These are phyloP conservation scores for Xylariaceae sp. DNA, from an alignment of 2,329 filamentous ascomycete genomes.

Conservation along the genomic window DNA sequence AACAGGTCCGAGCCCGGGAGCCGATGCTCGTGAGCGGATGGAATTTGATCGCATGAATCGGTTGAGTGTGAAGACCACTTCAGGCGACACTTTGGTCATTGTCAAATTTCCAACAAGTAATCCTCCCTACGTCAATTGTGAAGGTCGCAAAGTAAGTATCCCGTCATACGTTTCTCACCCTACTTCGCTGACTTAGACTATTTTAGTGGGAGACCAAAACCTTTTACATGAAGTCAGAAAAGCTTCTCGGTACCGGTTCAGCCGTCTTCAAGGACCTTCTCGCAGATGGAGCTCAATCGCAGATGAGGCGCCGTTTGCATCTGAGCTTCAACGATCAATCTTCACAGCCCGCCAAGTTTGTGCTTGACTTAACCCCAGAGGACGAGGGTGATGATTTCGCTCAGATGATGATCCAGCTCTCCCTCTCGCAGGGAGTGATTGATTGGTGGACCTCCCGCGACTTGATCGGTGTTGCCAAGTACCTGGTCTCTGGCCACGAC, in stretches of 20 bases:
- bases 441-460: slow-evolving; percentile 47
- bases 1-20: no score
- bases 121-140: slow-evolving; percentile 10
- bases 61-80: slow-evolving; percentile 5
- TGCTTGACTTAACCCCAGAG: slow-evolving; percentile 62
- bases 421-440: slow-evolving; percentile 51
- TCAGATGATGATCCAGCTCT: slow-evolving; percentile 54
- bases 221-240: slow-evolving; percentile 44
- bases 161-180: neutral
- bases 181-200: neutral
- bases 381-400: slow-evolving; percentile 60
- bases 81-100: slow-evolving; percentile 13
- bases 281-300: slow-evolving; percentile 38
- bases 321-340: slow-evolving; percentile 24
- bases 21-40: neutral
- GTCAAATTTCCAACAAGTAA: slow-evolving; percentile 10
- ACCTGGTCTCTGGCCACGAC: slow-evolving; percentile 46
- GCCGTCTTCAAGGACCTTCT: slow-evolving; percentile 45
- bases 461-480: slow-evolving; percentile 35
- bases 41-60: neutral
- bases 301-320: slow-evolving; percentile 35
- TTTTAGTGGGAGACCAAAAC: slow-evolving; percentile 30
- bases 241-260: slow-evolving; percentile 44
- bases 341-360: slow-evolving; percentile 37
- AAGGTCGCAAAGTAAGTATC: slow-evolving; percentile 8